These are phyloP conservation scores for Aspergillus proliferans DNA, from an alignment of 2,329 filamentous ascomycete species.

Conservation along the genomic window DNA sequence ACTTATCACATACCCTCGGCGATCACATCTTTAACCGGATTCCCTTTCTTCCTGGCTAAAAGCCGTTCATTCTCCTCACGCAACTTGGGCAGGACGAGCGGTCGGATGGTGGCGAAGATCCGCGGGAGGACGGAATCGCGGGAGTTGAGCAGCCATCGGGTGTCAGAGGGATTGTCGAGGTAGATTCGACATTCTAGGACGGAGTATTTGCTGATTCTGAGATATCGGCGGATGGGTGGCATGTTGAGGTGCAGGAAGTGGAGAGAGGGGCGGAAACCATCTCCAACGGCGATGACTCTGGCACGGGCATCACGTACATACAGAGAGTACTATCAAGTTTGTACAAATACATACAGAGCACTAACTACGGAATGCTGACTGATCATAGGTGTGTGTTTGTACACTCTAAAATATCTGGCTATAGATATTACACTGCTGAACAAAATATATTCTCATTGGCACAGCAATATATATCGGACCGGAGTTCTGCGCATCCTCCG, in stretches of 20 bases:
- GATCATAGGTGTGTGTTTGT: too few species aligned
- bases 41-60: slow-evolving; percentile 65
- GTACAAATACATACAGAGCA: too few species aligned
- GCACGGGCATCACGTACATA: too few species aligned
- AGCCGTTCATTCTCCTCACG: slow-evolving; percentile 69
- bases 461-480: too few species aligned
- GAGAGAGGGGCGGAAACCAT: too few species aligned
- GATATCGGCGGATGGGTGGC: slow-evolving; percentile 82
- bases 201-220: slow-evolving; percentile 86
- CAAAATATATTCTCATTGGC: too few species aligned
- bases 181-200: slow-evolving; percentile 97
- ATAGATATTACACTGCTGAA: too few species aligned
- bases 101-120: slow-evolving; percentile 78
- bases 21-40: slow-evolving; percentile 81
- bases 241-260: slow-evolving; percentile 44
- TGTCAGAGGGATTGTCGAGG: slow-evolving; percentile 79
- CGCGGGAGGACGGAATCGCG: slow-evolving; percentile 70
- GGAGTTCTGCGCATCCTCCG: too few species aligned
- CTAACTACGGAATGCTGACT: too few species aligned
- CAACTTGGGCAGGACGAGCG: slow-evolving; percentile 82
- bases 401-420: too few species aligned
- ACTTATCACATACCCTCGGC: slow-evolving; percentile 54
- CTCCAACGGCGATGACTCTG: too few species aligned
- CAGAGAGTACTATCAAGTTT: too few species aligned
- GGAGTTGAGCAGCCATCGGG: slow-evolving; percentile 74